These are phyloP conservation scores for Talaromyces sp. DNA, from an alignment of 2,329 filamentous ascomycete species.

Conservation along the genomic window DNA sequence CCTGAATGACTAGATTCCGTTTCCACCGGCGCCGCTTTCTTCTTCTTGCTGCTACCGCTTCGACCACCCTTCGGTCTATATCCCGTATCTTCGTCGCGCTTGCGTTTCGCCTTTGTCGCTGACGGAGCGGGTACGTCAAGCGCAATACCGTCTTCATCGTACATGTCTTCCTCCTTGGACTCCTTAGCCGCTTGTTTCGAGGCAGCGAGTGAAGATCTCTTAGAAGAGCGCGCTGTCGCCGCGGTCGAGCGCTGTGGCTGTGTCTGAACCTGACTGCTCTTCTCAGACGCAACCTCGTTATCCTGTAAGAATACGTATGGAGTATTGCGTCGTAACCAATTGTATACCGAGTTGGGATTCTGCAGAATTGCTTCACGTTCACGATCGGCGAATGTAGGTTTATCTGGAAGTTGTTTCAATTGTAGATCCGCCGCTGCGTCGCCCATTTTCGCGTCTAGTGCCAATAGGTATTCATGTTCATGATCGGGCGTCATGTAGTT, in stretches of 20 bases:
- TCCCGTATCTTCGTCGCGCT: conserved; percentile 47
- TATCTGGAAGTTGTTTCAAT: conserved; percentile 39
- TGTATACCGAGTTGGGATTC: conserved; percentile 90
- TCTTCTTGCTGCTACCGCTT: conserved; percentile 33
- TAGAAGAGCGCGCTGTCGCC: conserved; percentile 39
- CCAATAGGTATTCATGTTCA: conserved; percentile 42
- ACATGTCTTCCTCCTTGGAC: conserved; percentile 39
- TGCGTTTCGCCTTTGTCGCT: conserved; percentile 43
- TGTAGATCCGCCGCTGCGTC: conserved; percentile 52
- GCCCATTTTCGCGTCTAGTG: conserved; percentile 41
- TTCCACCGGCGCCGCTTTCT: conserved; percentile 36
- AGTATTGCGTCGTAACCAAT: conserved; percentile 85
- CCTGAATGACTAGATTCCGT: conserved; percentile 29
- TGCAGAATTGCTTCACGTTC: conserved; percentile 58
- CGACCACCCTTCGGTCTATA: conserved; percentile 48
- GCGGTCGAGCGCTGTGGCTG: background rate
- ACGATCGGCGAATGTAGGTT: conserved; percentile 48
- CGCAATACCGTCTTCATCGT: conserved; percentile 44
- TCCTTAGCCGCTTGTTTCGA: conserved; percentile 31
- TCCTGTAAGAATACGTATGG: conserved; percentile 83
- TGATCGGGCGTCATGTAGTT: conserved; percentile 46
- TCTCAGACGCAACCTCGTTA: conserved; percentile 52
- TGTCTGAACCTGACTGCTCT: conserved; percentile 27
- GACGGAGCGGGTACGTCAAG: conserved; percentile 33
- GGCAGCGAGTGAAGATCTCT: conserved; percentile 36